Percentiles rank a stretch among this genome's conserved stretches.
Evolutionary conservation across 1,284 basidiomycete species (phyloP).

Genomic region (Taiwanofungus camphoratus): DNA sequence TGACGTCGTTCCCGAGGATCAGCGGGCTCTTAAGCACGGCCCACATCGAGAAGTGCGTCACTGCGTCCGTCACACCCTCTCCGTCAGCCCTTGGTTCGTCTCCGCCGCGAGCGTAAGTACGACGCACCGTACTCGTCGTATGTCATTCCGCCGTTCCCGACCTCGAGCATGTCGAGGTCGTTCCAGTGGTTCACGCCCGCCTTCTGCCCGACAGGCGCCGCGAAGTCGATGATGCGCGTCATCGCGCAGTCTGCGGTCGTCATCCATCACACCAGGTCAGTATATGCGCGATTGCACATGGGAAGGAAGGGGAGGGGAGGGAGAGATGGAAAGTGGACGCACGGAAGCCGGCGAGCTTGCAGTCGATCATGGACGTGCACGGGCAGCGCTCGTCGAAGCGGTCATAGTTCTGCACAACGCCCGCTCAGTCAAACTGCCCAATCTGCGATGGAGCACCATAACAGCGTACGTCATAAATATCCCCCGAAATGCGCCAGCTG

Average conservation of each 20-base stretch:
- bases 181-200: conserved; percentile 36
- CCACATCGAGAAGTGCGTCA: conserved; percentile 41
- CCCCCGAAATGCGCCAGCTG: conserved; percentile 42
- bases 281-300: neutral
- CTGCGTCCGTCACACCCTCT: conserved; percentile 10
- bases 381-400: conserved; percentile 39
- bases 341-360: conserved; percentile 36
- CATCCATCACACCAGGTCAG: neutral
- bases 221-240: conserved; percentile 34
- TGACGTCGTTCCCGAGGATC: conserved; percentile 37
- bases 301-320: neutral
- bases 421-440: neutral
- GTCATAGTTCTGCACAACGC: conserved; percentile 30
- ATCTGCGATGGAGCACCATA: neutral
- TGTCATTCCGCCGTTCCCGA: conserved; percentile 39
- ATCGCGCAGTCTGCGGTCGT: conserved; percentile 33
- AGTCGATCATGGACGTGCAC: conserved; percentile 34
- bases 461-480: conserved; percentile 33
- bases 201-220: conserved; percentile 35
- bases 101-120: neutral
- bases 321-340: neutral
- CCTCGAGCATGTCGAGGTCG: conserved; percentile 39
- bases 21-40: conserved; percentile 37
- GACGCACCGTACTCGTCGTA: conserved; percentile 34
- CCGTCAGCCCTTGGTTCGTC: no score